A percentile compares a stretch with the other conserved stretches of the same genome.
phyloP scores from a whole-genome alignment of 106 monocot genomes.

The Dendrobium nobile region DNA sequence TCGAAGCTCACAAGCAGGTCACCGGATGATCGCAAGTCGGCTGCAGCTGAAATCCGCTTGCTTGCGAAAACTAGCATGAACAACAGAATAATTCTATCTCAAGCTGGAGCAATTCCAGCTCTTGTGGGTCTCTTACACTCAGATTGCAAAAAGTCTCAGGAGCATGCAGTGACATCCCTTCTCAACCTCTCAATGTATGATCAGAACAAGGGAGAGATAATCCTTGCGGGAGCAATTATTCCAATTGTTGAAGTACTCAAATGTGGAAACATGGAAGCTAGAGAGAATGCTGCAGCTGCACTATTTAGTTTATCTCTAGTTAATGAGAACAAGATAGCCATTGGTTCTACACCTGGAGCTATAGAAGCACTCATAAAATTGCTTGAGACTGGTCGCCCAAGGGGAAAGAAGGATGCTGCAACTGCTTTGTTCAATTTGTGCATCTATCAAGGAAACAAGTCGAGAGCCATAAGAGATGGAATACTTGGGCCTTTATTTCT shows the following conservation, averaged over 20 bases:
- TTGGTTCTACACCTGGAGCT: constrained; percentile 1
- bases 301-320: constrained; percentile 1
- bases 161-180: constrained; percentile 6
- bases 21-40: constrained; percentile 31
- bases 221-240: not conserved
- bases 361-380: not conserved
- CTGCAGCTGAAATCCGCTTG: constrained; percentile 58
- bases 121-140: not conserved
- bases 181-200: constrained; percentile 4
- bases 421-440: constrained; percentile 6
- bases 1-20: constrained; percentile 33
- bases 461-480: not conserved
- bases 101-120: constrained; percentile 7
- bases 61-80: not conserved
- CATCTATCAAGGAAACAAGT: constrained; percentile 5
- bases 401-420: constrained; percentile 10
- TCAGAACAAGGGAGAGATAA: not conserved
- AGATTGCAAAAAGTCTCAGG: not conserved
- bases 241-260: not conserved
- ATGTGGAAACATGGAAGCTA: constrained; percentile 1
- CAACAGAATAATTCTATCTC: not conserved
- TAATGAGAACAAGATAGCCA: constrained; percentile 5
- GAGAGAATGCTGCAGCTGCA: constrained; percentile 9
- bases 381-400: not conserved
- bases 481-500: not conserved